Conservation (phyloP, 495 filamentous ascomycete species). For the Copromyces sp. region DNA sequence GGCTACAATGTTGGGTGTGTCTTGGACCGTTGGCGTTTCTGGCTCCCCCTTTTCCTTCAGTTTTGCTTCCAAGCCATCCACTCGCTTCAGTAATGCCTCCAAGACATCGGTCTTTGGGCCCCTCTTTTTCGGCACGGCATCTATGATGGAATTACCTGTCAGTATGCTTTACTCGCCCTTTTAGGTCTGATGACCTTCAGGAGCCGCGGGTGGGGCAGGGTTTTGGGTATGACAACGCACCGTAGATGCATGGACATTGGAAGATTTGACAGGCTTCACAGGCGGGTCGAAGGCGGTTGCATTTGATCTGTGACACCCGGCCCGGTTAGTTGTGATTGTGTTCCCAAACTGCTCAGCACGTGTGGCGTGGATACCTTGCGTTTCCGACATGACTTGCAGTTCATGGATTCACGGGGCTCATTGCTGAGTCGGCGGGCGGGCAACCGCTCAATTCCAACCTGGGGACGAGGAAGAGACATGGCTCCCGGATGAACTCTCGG, state of each 20-base stretch:
- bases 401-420: constrained; percentile 82
- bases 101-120: constrained; percentile 84
- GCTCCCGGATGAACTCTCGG: constrained; percentile 27
- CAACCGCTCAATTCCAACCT: constrained; percentile 77
- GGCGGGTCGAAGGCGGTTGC: constrained; percentile 71
- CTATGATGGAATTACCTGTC: constrained; percentile 29
- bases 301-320: constrained; percentile 58
- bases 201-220: background rate
- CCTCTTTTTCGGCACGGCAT: constrained; percentile 79
- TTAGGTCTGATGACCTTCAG: background rate
- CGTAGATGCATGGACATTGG: constrained; percentile 79
- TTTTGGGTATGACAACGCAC: constrained; percentile 35
- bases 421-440: constrained; percentile 60
- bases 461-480: constrained; percentile 53
- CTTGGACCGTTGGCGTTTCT: constrained; percentile 32
- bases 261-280: constrained; percentile 86
- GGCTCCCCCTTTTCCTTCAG: constrained; percentile 53
- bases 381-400: constrained; percentile 87
- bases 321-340: constrained; percentile 5
- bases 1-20: constrained; percentile 9
- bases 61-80: constrained; percentile 72
- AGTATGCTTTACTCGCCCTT: background rate
- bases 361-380: constrained; percentile 50
- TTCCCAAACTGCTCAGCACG: background rate
- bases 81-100: constrained; percentile 71